A percentile compares a stretch with the other conserved stretches of the same genome.
phyloP scores from a whole-genome alignment of 208 protist genomes.

The Leptomonas seymouri region DNA sequence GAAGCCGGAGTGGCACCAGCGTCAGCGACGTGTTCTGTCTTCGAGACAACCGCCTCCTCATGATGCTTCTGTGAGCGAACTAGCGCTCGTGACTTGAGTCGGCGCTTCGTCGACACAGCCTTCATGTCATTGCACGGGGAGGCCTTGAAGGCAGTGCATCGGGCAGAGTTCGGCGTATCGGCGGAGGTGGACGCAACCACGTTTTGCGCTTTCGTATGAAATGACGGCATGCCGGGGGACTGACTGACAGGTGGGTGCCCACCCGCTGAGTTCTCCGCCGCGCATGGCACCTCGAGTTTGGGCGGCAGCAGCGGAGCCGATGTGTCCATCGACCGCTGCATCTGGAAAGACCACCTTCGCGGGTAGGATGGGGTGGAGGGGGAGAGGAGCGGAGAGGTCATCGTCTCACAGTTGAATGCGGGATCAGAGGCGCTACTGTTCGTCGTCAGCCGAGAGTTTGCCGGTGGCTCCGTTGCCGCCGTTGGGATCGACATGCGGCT shows the following conservation, averaged over 20 bases:
- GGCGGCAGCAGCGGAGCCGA: background rate
- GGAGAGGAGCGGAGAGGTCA: background rate
- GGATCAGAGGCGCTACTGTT: background rate
- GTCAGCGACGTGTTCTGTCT: background rate
- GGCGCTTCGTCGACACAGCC: background rate
- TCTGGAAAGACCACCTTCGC: background rate
- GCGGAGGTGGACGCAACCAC: background rate
- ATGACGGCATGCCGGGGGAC: background rate
- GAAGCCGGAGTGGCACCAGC: background rate
- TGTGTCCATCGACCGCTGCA: background rate
- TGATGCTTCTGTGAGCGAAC: slow-evolving; percentile 1
- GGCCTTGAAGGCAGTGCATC: background rate
- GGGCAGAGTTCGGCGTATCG: background rate
- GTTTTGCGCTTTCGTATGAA: background rate
- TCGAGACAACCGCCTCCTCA: no score
- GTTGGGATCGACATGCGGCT: background rate
- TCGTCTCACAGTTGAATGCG: background rate
- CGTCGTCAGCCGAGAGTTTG: background rate
- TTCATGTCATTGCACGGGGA: background rate
- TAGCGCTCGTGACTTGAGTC: slow-evolving; percentile 1
- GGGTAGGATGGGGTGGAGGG: background rate
- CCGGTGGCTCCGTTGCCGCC: background rate
- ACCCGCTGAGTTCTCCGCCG: background rate
- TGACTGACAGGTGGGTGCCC: background rate
- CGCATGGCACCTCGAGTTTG: no score